Evolutionary conservation across 192 early-diverging fungal species (phyloP).

Genomic region (Rhizoclosmatium globosum): DNA sequence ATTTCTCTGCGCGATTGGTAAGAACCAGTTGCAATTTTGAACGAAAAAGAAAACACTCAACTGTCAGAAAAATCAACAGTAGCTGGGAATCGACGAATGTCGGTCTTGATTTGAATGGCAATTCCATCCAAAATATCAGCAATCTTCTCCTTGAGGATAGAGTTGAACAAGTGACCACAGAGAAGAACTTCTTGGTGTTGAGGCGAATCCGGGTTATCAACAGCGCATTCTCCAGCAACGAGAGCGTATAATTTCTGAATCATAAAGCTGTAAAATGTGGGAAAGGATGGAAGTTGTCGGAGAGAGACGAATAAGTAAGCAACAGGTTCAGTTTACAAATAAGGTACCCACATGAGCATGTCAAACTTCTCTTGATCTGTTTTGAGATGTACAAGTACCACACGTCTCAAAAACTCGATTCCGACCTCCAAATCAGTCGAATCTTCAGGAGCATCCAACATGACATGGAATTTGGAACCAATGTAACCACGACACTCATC

Average conservation of each 20-base stretch:
- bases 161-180: conserved; percentile 88
- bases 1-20: conserved; percentile 58
- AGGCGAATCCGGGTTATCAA: conserved; percentile 97
- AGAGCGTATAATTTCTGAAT: conserved; percentile 94
- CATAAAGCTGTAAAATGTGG: conserved; percentile 74
- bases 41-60: conserved; percentile 44
- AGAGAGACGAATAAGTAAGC: neutral
- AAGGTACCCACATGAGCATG: conserved; percentile 75
- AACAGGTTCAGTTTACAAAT: neutral
- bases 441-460: conserved; percentile 86
- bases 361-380: conserved; percentile 90
- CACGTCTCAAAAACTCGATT: conserved; percentile 74
- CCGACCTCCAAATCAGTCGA: conserved; percentile 82
- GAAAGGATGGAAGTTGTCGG: neutral
- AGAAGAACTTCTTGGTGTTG: conserved; percentile 94
- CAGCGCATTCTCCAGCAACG: conserved; percentile 89
- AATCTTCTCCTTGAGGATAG: conserved; percentile 93
- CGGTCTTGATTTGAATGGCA: conserved; percentile 71
- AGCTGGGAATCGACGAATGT: conserved; percentile 66
- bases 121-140: conserved; percentile 79
- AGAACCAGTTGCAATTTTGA: neutral
- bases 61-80: conserved; percentile 82
- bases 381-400: conserved; percentile 88
- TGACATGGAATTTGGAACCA: conserved; percentile 91
- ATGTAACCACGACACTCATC: conserved; percentile 83